A percentile compares a stretch with the other conserved stretches of the same genome.
phyloP scores from a whole-genome alignment of 257 asterid species.

The Gentiana straminea region DNA sequence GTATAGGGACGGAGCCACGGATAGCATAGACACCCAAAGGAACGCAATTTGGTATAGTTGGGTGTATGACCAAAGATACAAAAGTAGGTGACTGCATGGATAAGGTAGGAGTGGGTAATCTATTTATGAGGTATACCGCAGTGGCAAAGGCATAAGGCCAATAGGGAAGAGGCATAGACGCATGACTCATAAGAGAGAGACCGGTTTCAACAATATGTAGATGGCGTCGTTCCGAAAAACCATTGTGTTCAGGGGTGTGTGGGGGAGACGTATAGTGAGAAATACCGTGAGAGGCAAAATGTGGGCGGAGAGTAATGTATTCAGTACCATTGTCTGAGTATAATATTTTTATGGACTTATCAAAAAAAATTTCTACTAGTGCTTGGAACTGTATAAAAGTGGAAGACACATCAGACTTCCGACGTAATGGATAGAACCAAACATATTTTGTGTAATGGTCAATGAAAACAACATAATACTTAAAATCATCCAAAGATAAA shows the following conservation, averaged over 20 bases:
- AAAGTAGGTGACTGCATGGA: not conserved
- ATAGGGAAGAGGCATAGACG: not conserved
- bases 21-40: not conserved
- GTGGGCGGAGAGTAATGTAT: too few species aligned
- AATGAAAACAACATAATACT: not conserved
- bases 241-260: not conserved
- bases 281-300: not conserved
- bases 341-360: not conserved
- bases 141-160: constrained; percentile 1
- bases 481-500: not conserved
- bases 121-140: not conserved
- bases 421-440: not conserved
- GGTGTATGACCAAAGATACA: not conserved
- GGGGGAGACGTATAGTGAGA: not conserved
- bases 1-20: not conserved
- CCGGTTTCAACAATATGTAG: too few species aligned
- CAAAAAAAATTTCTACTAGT: not conserved
- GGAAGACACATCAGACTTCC: not conserved
- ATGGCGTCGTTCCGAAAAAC: not conserved
- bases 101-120: not conserved
- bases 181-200: not conserved
- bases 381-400: not conserved
- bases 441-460: not conserved
- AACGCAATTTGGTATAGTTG: too few species aligned
- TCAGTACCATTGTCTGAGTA: too few species aligned